phyloP scores from a whole-genome alignment of 2,329 filamentous ascomycete genomes.

The Colletotrichum cereale region DNA sequence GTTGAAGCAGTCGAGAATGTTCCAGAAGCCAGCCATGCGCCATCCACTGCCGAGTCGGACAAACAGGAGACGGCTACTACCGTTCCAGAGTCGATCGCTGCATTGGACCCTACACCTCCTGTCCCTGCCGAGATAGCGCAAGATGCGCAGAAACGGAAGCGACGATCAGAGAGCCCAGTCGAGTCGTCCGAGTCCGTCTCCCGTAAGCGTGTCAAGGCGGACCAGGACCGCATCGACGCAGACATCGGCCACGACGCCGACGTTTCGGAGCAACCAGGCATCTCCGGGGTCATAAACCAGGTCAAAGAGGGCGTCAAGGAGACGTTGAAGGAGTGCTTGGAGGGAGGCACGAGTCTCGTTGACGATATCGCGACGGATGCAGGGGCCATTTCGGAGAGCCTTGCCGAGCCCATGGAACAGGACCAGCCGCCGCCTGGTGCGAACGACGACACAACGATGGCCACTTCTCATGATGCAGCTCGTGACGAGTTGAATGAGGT shows the following conservation, averaged over 20 bases:
- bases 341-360: constrained; percentile 25
- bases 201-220: constrained; percentile 67
- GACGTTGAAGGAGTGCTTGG: constrained; percentile 16
- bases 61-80: constrained; percentile 10
- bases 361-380: constrained; percentile 35
- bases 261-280: constrained; percentile 12
- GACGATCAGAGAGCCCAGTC: constrained; percentile 72
- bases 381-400: constrained; percentile 15
- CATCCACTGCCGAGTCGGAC: not conserved
- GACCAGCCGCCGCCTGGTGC: constrained; percentile 10
- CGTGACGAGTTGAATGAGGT: constrained; percentile 6
- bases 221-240: constrained; percentile 62
- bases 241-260: constrained; percentile 42
- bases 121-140: constrained; percentile 48
- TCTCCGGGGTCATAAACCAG: constrained; percentile 18
- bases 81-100: constrained; percentile 6
- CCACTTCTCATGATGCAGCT: not conserved
- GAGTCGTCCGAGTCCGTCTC: constrained; percentile 65
- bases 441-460: constrained; percentile 20
- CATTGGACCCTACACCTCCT: constrained; percentile 35
- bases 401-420: constrained; percentile 20
- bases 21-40: not conserved
- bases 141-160: constrained; percentile 75
- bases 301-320: constrained; percentile 22
- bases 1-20: constrained; percentile 44